A percentile compares a stretch with the other conserved stretches of the same genome.
phyloP scores from a whole-genome alignment of 805 yeast genomes.

The Saturnispora zaruensis region DNA sequence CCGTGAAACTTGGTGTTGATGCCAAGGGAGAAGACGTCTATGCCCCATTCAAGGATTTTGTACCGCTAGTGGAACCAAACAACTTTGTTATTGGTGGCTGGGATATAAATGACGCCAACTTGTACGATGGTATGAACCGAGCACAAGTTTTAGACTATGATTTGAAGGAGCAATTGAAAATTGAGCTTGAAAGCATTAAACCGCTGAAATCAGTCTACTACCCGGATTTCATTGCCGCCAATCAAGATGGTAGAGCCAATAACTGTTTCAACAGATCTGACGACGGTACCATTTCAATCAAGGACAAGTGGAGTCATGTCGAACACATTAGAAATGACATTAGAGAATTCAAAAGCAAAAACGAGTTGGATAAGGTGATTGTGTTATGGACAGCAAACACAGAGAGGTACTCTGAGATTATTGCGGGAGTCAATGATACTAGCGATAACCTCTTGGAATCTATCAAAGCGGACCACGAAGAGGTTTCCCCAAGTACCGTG shows the following conservation, averaged over 20 bases:
- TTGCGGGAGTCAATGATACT: slow-evolving; percentile 79
- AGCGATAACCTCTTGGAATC: slow-evolving; percentile 68
- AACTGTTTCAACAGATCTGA: slow-evolving; percentile 59
- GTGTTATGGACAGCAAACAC: slow-evolving; percentile 97
- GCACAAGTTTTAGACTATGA: slow-evolving; percentile 81
- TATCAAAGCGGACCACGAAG: slow-evolving; percentile 70
- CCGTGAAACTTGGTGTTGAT: slow-evolving; percentile 84
- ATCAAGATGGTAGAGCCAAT: slow-evolving; percentile 88
- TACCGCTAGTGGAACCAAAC: slow-evolving; percentile 85
- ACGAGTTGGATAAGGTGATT: slow-evolving; percentile 76
- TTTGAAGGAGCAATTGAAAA: slow-evolving; percentile 66
- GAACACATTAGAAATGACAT: slow-evolving; percentile 81
- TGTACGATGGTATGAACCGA: slow-evolving; percentile 74
- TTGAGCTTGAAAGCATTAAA: slow-evolving; percentile 47
- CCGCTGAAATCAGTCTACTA: slow-evolving; percentile 87
- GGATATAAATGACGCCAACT: slow-evolving; percentile 74
- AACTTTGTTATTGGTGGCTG: slow-evolving; percentile 89
- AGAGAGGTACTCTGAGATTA: slow-evolving; percentile 77
- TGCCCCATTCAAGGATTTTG: slow-evolving; percentile 82
- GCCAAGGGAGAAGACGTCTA: slow-evolving; percentile 74
- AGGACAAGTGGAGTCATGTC: slow-evolving; percentile 82
- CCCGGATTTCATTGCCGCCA: slow-evolving; percentile 94
- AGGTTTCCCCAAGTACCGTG: slow-evolving; percentile 86
- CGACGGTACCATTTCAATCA: slow-evolving; percentile 41
- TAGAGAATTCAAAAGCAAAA: slow-evolving; percentile 59